Conservation (phyloP, 345 rosid genomes). For the Trapa bicornis region DNA sequence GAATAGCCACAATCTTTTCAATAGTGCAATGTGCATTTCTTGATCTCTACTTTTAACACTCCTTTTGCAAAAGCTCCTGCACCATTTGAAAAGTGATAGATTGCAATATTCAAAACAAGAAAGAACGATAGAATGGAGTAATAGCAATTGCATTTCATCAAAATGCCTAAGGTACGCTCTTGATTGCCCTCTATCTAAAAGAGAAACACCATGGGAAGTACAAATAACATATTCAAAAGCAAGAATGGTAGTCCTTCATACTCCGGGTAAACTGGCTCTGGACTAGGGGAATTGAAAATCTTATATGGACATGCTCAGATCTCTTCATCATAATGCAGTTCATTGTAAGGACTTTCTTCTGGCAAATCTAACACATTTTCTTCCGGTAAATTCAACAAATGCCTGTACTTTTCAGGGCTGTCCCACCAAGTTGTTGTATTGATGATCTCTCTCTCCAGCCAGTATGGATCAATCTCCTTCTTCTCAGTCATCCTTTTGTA, state of each 20-base stretch:
- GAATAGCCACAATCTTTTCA: too few relatives aligned
- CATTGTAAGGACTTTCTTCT: constrained; percentile 4
- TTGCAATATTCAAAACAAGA: too few relatives aligned
- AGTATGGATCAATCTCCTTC: constrained; percentile 28
- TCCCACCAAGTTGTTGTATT: constrained; percentile 63
- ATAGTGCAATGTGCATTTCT: too few relatives aligned
- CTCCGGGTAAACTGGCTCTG: neutral
- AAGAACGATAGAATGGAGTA: neutral
- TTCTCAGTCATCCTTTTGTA: constrained; percentile 18
- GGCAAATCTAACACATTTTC: constrained; percentile 15
- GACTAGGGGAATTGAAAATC: neutral
- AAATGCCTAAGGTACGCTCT: neutral
- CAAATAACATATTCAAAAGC: neutral
- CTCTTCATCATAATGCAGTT: constrained; percentile 6
- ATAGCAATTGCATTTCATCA: neutral
- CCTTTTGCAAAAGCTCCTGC: too few relatives aligned
- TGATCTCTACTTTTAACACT: too few relatives aligned
- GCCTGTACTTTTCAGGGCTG: constrained; percentile 48
- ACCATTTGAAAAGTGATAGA: too few relatives aligned
- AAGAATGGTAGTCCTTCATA: neutral
- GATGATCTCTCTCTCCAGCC: constrained; percentile 58
- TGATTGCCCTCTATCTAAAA: neutral
- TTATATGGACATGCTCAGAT: constrained; percentile 2
- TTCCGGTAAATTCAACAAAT: constrained; percentile 15
- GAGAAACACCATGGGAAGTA: neutral